phyloP scores from a whole-genome alignment of 2,329 filamentous ascomycete species.

The Simplicillium aogashimaense region DNA sequence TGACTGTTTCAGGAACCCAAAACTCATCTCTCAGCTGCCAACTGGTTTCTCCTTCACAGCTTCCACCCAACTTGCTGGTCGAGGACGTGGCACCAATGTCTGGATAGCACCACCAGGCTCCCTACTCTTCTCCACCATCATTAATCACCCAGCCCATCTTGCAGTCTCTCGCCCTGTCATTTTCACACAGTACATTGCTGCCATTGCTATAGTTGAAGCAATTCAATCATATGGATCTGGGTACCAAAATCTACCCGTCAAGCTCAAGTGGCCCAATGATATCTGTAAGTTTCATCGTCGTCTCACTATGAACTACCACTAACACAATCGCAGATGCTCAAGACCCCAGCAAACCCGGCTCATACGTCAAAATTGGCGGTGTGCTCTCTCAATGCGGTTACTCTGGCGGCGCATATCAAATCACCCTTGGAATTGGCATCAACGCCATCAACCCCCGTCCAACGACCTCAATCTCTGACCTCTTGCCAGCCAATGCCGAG shows the following conservation, averaged over 20 bases:
- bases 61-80: conserved; percentile 77
- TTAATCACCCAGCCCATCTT: conserved; percentile 71
- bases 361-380: conserved; percentile 83
- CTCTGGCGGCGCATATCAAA: conserved; percentile 64
- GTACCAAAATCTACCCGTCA: conserved; percentile 68
- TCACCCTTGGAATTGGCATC: conserved; percentile 77
- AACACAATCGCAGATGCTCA: conserved; percentile 41
- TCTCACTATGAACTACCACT: conserved; percentile 18
- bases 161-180: conserved; percentile 69
- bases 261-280: conserved; percentile 97
- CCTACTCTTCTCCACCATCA: conserved; percentile 78
- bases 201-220: conserved; percentile 76
- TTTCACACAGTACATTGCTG: conserved; percentile 88
- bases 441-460: conserved; percentile 79
- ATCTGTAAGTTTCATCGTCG: conserved; percentile 48
- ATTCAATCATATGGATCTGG: conserved; percentile 70
- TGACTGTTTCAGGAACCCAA: conserved; percentile 51
- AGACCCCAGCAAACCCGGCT: conserved; percentile 45
- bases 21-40: conserved; percentile 65
- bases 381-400: conserved; percentile 88
- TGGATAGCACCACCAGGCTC: conserved; percentile 87
- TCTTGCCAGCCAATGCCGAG: conserved; percentile 43
- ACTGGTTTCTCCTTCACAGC: conserved; percentile 82
- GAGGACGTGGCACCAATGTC: conserved; percentile 83
- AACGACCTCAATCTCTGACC: conserved; percentile 74